Conservation (phyloP, 1,284 basidiomycete genomes). For the Boletus semigastroideus region DNA sequence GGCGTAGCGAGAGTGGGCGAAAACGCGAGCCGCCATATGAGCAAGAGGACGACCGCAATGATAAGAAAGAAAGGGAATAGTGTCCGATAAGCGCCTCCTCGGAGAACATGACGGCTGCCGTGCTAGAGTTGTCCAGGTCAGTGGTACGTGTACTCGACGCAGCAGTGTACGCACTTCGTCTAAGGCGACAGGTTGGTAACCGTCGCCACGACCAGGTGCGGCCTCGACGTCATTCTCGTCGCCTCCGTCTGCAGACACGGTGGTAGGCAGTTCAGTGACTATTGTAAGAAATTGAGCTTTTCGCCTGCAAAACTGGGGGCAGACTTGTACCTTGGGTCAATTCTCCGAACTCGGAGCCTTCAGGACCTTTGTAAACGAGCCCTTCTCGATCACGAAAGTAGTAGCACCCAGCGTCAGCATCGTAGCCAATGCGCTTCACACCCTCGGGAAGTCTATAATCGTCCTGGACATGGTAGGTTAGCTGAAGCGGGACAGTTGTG, state of each 20-base stretch:
- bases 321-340: constrained; percentile 45
- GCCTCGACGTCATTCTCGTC: constrained; percentile 54
- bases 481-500: not conserved
- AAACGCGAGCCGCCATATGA: constrained; percentile 62
- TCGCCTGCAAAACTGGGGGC: not conserved
- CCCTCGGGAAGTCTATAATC: constrained; percentile 59
- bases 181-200: constrained; percentile 53
- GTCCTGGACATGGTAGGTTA: constrained; percentile 41
- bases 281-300: not conserved
- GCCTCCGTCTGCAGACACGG: constrained; percentile 24
- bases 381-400: constrained; percentile 53
- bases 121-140: constrained; percentile 27
- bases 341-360: constrained; percentile 55
- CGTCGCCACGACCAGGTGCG: constrained; percentile 48
- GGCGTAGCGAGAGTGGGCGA: constrained; percentile 40
- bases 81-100: constrained; percentile 52
- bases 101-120: constrained; percentile 34
- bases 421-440: constrained; percentile 61
- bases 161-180: constrained; percentile 47
- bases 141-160: not conserved
- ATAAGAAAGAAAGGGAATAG: constrained; percentile 76
- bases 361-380: constrained; percentile 46
- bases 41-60: constrained; percentile 60
- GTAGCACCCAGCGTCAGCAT: constrained; percentile 56
- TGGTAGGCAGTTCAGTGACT: constrained; percentile 27